Conservation (phyloP, 129 eudicot species). For the Deinandra increscens region DNA sequence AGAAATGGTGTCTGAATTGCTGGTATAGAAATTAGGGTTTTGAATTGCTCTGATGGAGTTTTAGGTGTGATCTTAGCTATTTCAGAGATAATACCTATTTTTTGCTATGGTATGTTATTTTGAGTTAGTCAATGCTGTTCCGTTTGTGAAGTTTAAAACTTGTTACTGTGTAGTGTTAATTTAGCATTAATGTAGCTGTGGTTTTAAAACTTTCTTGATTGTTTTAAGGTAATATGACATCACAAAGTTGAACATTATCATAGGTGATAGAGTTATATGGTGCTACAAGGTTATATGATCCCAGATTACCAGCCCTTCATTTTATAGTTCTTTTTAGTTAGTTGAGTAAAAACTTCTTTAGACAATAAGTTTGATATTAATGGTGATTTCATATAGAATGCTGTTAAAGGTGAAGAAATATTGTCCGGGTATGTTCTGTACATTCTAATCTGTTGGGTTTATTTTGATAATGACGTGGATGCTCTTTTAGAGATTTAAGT, state of each 20-base stretch:
- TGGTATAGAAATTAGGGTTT: not conserved
- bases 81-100: not conserved
- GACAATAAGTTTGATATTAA: slow-evolving; percentile 7
- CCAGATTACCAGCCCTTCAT: too few species aligned
- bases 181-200: not conserved
- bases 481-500: slow-evolving; percentile 10
- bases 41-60: not conserved
- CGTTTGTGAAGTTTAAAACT: not conserved
- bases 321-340: not conserved
- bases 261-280: slow-evolving; percentile 6
- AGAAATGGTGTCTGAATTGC: slow-evolving; percentile 11
- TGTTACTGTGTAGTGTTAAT: not conserved
- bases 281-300: slow-evolving; percentile 23
- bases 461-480: slow-evolving; percentile 12
- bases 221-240: slow-evolving; percentile 3
- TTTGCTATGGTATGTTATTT: not conserved
- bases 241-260: not conserved
- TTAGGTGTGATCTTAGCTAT: slow-evolving; percentile 5
- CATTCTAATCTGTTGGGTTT: not conserved
- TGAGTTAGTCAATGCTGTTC: not conserved
- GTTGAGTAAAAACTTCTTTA: slow-evolving; percentile 5
- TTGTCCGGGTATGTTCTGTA: too few species aligned
- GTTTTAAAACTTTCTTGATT: not conserved
- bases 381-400: slow-evolving; percentile 17
- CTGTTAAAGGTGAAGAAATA: slow-evolving; percentile 5